These are phyloP conservation scores for Lentinula detonsa DNA, from an alignment of 768 basidiomycete species.

Conservation along the genomic window DNA sequence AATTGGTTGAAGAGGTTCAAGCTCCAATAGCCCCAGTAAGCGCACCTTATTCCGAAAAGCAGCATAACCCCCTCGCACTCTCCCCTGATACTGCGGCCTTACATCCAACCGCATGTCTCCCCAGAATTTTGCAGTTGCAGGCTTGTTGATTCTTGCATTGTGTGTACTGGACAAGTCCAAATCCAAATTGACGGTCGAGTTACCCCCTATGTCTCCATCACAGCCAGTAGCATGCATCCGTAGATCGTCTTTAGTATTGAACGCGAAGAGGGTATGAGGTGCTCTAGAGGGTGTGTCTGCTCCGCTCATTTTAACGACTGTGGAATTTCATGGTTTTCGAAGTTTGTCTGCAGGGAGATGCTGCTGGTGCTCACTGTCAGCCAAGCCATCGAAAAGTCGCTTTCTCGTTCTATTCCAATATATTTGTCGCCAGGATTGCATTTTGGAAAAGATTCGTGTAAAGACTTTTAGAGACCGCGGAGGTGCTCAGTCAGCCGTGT, in stretches of 20 bases:
- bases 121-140: constrained; percentile 66
- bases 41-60: constrained; percentile 81
- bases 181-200: constrained; percentile 71
- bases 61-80: constrained; percentile 81
- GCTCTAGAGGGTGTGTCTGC: constrained; percentile 54
- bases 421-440: constrained; percentile 3
- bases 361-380: neutral
- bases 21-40: constrained; percentile 8
- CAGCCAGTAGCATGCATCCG: constrained; percentile 70
- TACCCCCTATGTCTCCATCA: constrained; percentile 86
- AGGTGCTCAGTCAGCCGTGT: neutral
- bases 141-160: constrained; percentile 37
- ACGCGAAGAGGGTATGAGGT: constrained; percentile 60
- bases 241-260: constrained; percentile 56
- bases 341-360: neutral
- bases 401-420: constrained; percentile 5
- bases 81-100: constrained; percentile 56
- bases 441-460: neutral
- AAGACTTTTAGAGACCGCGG: neutral
- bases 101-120: constrained; percentile 74
- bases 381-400: constrained; percentile 1
- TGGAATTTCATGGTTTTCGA: neutral
- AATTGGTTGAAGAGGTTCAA: neutral
- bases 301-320: constrained; percentile 75
- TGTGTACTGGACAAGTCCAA: constrained; percentile 49